A percentile compares a stretch with the other conserved stretches of the same genome.
Evolutionary conservation across 495 filamentous ascomycete genomes (phyloP).

Genomic region (Hypoxylon fragiforme): DNA sequence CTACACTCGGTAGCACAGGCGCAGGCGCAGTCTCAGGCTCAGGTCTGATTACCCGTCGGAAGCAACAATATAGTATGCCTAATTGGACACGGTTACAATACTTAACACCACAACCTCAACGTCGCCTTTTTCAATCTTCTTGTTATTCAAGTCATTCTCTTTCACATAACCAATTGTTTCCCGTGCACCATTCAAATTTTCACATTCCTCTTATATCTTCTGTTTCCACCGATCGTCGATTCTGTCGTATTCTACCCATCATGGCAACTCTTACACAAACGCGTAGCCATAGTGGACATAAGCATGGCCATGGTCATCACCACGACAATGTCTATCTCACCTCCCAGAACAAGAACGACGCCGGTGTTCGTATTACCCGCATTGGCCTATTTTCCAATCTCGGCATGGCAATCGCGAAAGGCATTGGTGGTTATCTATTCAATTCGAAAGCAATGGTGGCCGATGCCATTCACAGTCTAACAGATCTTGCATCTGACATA

Average conservation of each 20-base stretch:
- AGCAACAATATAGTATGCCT: constrained; percentile 21
- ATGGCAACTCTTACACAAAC: constrained; percentile 40
- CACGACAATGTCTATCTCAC: constrained; percentile 89
- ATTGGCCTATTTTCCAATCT: constrained; percentile 91
- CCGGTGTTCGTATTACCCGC: constrained; percentile 91
- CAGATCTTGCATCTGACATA: constrained; percentile 92
- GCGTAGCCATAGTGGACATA: constrained; percentile 54
- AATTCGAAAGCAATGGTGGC: constrained; percentile 92
- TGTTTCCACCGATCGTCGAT: constrained; percentile 14
- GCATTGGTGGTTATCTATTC: constrained; percentile 87
- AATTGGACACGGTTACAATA: constrained; percentile 44
- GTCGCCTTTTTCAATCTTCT: constrained; percentile 41
- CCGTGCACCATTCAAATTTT: not conserved
- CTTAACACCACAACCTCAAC: constrained; percentile 28
- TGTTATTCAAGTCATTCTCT: constrained; percentile 5
- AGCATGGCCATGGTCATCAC: constrained; percentile 66
- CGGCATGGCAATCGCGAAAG: constrained; percentile 90
- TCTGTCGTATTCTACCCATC: constrained; percentile 23
- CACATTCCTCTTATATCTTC: constrained; percentile 14
- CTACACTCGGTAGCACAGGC: too few relatives aligned
- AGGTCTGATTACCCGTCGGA: constrained; percentile 17
- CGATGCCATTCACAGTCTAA: constrained; percentile 92
- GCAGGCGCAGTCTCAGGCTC: too few relatives aligned
- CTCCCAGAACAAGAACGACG: constrained; percentile 86
- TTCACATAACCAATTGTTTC: not conserved